Percentiles rank a stretch among this genome's conserved stretches.
phyloP scores from a whole-genome alignment of 441 rosid genomes.

The Adansonia grandidieri region DNA sequence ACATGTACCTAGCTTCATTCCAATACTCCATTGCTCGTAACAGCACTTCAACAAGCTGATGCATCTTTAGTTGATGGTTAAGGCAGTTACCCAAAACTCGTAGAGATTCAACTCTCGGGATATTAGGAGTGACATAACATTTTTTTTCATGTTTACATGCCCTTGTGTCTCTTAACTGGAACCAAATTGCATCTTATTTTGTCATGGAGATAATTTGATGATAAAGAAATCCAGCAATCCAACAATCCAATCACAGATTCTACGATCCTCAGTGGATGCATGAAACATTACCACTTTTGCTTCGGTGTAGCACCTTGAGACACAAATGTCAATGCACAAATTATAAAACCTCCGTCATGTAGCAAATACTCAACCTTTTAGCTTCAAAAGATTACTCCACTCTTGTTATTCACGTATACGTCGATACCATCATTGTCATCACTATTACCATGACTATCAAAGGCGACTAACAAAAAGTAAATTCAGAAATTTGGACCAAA shows the following conservation, averaged over 20 bases:
- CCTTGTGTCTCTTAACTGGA: conserved; percentile 28
- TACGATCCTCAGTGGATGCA: conserved; percentile 29
- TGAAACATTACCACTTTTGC: conserved; percentile 22
- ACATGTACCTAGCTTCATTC: not conserved
- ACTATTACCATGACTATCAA: conserved; percentile 5
- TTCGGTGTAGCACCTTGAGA: conserved; percentile 16
- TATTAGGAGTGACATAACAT: conserved; percentile 14
- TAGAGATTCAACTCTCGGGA: not conserved
- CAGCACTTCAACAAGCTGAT: conserved; percentile 20
- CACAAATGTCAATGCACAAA: conserved; percentile 21
- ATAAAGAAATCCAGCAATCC: conserved; percentile 30
- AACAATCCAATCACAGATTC: conserved; percentile 22
- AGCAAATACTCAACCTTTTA: conserved; percentile 23
- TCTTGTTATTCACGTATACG: conserved; percentile 12
- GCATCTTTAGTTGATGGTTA: not conserved
- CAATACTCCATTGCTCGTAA: not conserved
- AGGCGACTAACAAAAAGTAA: conserved; percentile 14
- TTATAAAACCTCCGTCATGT: conserved; percentile 22
- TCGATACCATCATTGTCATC: conserved; percentile 23
- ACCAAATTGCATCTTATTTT: conserved; percentile 27
- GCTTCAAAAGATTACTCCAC: conserved; percentile 16
- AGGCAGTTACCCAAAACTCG: not conserved
- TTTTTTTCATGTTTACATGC: conserved; percentile 6
- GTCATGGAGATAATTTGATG: conserved; percentile 18
- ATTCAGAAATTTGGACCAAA: conserved; percentile 20